Conservation (phyloP, 192 early-diverging fungal species). For the Backusella sp. region DNA sequence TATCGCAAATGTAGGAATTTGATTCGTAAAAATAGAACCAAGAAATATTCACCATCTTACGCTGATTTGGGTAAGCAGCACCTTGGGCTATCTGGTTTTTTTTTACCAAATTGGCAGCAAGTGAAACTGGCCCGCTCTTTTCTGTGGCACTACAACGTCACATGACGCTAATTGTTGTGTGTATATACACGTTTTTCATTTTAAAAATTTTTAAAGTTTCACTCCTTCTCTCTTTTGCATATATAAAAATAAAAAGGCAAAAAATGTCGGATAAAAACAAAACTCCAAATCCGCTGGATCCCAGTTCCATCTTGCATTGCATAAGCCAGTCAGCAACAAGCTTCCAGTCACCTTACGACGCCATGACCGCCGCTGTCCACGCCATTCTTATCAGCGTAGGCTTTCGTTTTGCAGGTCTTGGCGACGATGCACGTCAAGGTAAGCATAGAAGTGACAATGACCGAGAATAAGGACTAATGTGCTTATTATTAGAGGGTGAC, state of each 20-base stretch:
- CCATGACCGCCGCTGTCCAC: constrained; percentile 49
- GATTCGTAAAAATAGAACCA: too few relatives aligned
- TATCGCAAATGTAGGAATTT: too few relatives aligned
- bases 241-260: background rate
- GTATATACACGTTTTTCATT: background rate
- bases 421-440: constrained; percentile 53
- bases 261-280: background rate
- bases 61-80: too few relatives aligned
- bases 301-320: constrained; percentile 28
- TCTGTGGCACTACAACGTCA: background rate
- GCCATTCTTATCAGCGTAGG: constrained; percentile 63
- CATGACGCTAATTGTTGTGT: background rate
- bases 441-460: background rate
- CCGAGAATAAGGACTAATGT: too few relatives aligned
- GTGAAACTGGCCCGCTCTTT: background rate
- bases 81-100: too few relatives aligned
- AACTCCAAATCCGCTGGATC: constrained; percentile 28
- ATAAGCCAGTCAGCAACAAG: constrained; percentile 1
- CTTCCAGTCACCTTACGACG: constrained; percentile 45
- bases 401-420: constrained; percentile 59
- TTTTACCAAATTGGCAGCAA: too few relatives aligned
- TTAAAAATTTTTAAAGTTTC: background rate
- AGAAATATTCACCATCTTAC: too few relatives aligned
- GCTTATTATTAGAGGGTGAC: constrained; percentile 12
- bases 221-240: background rate